These are phyloP conservation scores for Paragyromitra xinjiangensis DNA, from an alignment of 495 filamentous ascomycete species.

Conservation along the genomic window DNA sequence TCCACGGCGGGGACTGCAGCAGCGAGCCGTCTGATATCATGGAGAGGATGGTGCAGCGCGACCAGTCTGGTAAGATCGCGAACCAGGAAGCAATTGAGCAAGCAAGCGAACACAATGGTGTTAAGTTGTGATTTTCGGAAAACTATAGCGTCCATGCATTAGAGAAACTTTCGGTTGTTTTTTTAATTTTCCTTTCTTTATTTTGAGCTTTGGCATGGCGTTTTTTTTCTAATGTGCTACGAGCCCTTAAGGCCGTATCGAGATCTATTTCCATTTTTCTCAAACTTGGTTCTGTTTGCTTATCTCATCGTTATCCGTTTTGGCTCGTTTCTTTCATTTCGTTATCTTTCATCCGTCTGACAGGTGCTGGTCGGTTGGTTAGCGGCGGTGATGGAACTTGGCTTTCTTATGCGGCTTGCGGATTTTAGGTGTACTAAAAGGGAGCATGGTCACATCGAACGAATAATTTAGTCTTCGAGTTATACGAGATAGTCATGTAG, in stretches of 20 bases:
- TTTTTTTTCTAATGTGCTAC: slow-evolving; percentile 15
- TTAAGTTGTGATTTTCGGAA: slow-evolving; percentile 27
- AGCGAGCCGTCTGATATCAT: slow-evolving; percentile 32
- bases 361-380: slow-evolving; percentile 2
- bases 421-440: slow-evolving; percentile 2
- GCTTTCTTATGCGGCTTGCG: not conserved
- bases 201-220: slow-evolving; percentile 3
- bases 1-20: slow-evolving; percentile 6
- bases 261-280: slow-evolving; percentile 6
- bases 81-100: not conserved
- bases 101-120: not conserved
- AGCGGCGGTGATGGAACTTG: not conserved
- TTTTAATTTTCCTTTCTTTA: slow-evolving; percentile 1
- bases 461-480: not conserved
- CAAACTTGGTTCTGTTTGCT: not conserved
- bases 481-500: not conserved
- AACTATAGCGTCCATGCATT: slow-evolving; percentile 3
- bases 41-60: slow-evolving; percentile 23
- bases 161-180: slow-evolving; percentile 3
- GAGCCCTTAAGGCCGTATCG: slow-evolving; percentile 2
- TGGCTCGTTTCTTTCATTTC: not conserved
- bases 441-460: not conserved
- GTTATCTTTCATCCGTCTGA: not conserved
- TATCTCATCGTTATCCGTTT: not conserved
- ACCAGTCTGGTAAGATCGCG: slow-evolving; percentile 2